Evolutionary conservation across 306 rosid genomes (phyloP), one percentile per base, ranked within the genome.

Genomic region (Cercis canadensis): DNA sequence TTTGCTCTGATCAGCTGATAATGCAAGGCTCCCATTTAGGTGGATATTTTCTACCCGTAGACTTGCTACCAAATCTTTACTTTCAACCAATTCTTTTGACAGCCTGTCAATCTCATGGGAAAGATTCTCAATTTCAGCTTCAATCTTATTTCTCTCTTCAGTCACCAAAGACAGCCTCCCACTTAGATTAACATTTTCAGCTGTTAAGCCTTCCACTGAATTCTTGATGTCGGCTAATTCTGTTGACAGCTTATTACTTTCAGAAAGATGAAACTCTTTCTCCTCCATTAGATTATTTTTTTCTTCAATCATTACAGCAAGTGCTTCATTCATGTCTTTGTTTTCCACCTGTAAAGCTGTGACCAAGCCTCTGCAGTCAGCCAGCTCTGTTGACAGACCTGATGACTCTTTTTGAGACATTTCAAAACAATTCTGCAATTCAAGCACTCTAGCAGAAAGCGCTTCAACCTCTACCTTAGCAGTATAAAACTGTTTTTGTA

Each of bases 301-400:
- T 74, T 86, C 89, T 65, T 74, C 85, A 18, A 41, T 76, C 62
- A 70, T 65, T 44, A 70, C 83, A 71, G 75, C 77, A 63, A 94
- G 69, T 39, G 78, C 72, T 65, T 76, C 84, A 57, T 72, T 76
- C 73, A 84, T 65, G 67, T 71, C 85, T 67, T 83, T 87, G 69
- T 84, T 89, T 78, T 88, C 97, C 21, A 45, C 78, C 82, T 85
- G 86, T 70, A 87, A 85, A 76, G 72, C 77, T 73, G 81, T 73
- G 72, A 85, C 72, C 79, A 83, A 87, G 65, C 60, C 58, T 80
- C 87, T 87, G 87, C 88, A 83, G 71, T 84, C 87, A 62, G 82
- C 84, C 80, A 94, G 81, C 80, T 94, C 95, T 24, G 62, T 67
- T 67, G 81, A 82, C 67, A 87, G 75, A 67, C 79, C 83, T 53